A percentile compares a stretch with the other conserved stretches of the same genome.
phyloP scores from a whole-genome alignment of 176 grass and related monocot species.

The Cenchrus purpureus region DNA sequence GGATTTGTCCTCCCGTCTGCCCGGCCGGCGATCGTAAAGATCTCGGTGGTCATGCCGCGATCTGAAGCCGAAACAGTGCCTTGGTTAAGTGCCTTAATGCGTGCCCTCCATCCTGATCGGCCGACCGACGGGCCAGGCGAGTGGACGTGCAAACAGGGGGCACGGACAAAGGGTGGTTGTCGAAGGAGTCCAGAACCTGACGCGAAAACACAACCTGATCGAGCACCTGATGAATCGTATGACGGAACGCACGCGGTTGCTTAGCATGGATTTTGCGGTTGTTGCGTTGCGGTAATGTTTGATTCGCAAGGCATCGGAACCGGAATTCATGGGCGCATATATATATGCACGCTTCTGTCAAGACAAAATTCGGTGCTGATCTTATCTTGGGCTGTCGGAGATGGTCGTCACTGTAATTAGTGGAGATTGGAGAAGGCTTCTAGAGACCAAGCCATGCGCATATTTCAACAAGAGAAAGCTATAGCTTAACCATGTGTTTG shows the following conservation, averaged over 20 bases:
- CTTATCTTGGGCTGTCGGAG: not conserved
- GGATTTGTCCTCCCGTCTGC: not conserved
- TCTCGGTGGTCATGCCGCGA: not conserved
- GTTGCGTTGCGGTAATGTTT: not conserved
- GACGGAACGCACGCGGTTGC: not conserved
- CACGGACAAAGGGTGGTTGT: not conserved
- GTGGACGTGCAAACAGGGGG: not conserved
- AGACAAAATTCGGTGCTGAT: not conserved
- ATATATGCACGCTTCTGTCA: not conserved
- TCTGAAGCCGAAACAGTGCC: not conserved
- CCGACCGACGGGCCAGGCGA: not conserved
- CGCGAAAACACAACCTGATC: not conserved
- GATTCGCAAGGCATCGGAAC: not conserved
- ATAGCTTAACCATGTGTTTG: no score
- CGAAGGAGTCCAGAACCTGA: not conserved
- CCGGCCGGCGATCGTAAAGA: not conserved
- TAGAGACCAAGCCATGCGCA: not conserved
- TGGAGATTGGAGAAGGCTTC: not conserved
- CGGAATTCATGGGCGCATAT: not conserved
- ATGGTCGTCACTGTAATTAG: not conserved
- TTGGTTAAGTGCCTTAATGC: not conserved
- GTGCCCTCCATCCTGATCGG: not conserved
- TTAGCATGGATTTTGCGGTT: not conserved
- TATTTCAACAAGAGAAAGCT: not conserved
- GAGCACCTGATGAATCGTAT: not conserved